Base-by-base conservation (phyloP, 768 basidiomycete species). In the Leccinellum rugosiceps region DNA sequence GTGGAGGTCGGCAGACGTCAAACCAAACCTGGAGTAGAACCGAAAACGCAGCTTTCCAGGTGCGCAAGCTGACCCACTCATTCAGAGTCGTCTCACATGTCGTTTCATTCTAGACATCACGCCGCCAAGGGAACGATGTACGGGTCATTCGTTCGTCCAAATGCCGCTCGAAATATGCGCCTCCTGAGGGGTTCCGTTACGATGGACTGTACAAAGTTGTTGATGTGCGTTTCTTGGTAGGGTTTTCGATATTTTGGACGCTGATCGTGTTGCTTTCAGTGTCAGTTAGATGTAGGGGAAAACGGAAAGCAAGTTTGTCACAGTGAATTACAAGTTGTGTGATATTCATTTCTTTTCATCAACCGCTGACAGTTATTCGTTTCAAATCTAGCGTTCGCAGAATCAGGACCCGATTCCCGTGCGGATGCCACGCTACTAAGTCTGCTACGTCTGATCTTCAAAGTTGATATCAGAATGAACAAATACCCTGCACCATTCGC, bases 121-220 rank as follows among this genome's bases (percentile, higher is more conserved):
- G 9, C 10, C 11, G 2, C 9, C 2, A 19, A 11, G 54, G 52
- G 25, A 55, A 58, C 0, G 63, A 65, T 2, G 51, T 72, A 11
- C 65, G 71, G 15, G 65, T 74, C 17, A 31, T 72, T 38, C 63
- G 71, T 19, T 66, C 69, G 8, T 58, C 3, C 11, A 63, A 8
- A 13, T 50, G 55, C 32, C 25, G 11, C 8, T 72, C 72, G 9
- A 55, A 56, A 32, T 72, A 69, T 54, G 67, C 72, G 6, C 71
- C 71, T 3, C 10, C 11, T 1, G 5, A 28, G 1, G 70, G 69
- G 8, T 64, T 60, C 32, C 72, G 71, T 3, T 72, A 74, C 28
- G 71, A 74, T 35, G 71, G 71, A 21, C 35, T 72, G 2, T 72
- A 72, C 56, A 69, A 28, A 25, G 58, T 72, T 2, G 32, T 59